Base-by-base conservation (phyloP, 306 rosid genomes). In the Sicyos baderoa region DNA sequence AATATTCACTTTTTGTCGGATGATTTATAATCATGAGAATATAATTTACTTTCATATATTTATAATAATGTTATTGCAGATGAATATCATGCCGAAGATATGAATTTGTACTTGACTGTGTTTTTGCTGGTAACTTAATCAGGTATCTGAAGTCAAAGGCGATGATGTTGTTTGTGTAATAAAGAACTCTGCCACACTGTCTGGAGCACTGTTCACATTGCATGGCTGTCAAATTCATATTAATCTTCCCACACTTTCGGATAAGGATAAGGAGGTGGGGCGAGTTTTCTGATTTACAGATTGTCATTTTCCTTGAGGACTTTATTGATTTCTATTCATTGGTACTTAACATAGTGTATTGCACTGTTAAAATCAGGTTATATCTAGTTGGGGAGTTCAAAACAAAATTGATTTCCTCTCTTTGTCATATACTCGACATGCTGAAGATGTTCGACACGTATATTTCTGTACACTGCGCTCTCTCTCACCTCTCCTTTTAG, bases 161-260 rank as follows among this genome's bases (percentile, higher is more conserved):
- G 76, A 81, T 18, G 95, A 94, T 74, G 96, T 94, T 42, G 88
- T 94, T 77, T 90, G 99, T 74, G 72, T 81, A 2, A 79, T 88
- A 67, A 94, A 94, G 82, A 94, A 94, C 54, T 76, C 97, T 1
- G 99, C 99, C 54, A 90, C 97, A 37, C 81, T 94, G 88, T 76
- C 96, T 47, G 99, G 99, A 52, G 44, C 97, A 47, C 80, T 90
- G 76, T 94, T 94, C 84, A 94, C 99, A 76, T 75, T 94, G 85
- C 99, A 94, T 58, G 97, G 81, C 35, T 94, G 95, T 75, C 97
- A 94, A 84, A 68, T 88, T 79, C 99, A 57, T 61, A 94, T 94
- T 40, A 86, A 88, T 40, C 53, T 94, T 83, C 99, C 99, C 72
- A 94, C 99, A 52, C 99, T 94, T 60, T 74, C 97, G 53, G 92